Evolutionary conservation across 106 monocot genomes (phyloP).

Genomic region (Platanthera zijinensis): DNA sequence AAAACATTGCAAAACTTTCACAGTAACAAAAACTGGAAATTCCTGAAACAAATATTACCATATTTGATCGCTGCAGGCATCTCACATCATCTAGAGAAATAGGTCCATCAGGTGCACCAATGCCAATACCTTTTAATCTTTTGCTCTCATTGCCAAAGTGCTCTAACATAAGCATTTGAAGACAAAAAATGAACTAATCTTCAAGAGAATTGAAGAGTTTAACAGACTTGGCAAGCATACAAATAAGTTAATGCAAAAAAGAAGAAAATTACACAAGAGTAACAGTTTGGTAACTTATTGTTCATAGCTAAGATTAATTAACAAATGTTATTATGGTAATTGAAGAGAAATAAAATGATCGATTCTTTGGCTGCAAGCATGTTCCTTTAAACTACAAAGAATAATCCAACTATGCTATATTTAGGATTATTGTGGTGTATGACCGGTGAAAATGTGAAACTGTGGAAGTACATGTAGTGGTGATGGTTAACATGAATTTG

Average conservation of each 20-base stretch:
- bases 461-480: too few relatives aligned
- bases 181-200: background rate
- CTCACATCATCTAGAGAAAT: conserved; percentile 96
- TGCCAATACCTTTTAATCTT: conserved; percentile 90
- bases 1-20: background rate
- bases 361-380: background rate
- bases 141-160: conserved; percentile 48
- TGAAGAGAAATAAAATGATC: background rate
- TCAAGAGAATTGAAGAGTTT: background rate
- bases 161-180: conserved; percentile 25
- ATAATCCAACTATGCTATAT: background rate
- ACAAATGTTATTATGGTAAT: background rate
- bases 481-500: too few relatives aligned
- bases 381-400: background rate
- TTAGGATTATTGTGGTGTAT: too few relatives aligned
- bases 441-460: too few relatives aligned
- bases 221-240: background rate
- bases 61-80: conserved; percentile 84
- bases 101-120: conserved; percentile 88
- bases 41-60: conserved; percentile 24
- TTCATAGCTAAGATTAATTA: conserved; percentile 1
- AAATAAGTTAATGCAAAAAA: background rate
- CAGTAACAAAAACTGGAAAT: background rate
- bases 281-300: background rate
- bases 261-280: background rate